These are phyloP conservation scores for Curvularia sp. DNA, from an alignment of 2,329 filamentous ascomycete species.

Conservation along the genomic window DNA sequence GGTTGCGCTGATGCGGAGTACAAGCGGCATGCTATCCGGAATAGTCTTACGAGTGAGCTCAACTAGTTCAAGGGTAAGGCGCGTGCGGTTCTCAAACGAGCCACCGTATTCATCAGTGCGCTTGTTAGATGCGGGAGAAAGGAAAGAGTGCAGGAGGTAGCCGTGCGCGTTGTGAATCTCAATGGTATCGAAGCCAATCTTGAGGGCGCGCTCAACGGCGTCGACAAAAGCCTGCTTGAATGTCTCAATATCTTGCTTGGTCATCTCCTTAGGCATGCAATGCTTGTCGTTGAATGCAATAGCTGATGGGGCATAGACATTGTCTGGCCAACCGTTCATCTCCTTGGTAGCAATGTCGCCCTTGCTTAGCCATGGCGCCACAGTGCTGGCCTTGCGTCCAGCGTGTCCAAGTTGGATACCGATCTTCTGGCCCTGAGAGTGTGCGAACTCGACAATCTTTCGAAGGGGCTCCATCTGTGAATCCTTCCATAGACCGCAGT, in stretches of 20 bases:
- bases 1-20: constrained; percentile 75
- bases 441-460: constrained; percentile 77
- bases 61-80: constrained; percentile 72
- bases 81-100: constrained; percentile 73
- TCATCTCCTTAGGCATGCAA: constrained; percentile 71
- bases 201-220: constrained; percentile 62
- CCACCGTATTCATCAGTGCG: constrained; percentile 74
- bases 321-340: constrained; percentile 62
- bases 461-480: constrained; percentile 76
- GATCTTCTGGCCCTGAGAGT: constrained; percentile 77
- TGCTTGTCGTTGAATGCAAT: constrained; percentile 69
- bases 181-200: constrained; percentile 76
- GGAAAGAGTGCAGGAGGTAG: constrained; percentile 74
- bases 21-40: constrained; percentile 72
- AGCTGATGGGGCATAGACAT: constrained; percentile 65
- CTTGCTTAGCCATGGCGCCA: constrained; percentile 68
- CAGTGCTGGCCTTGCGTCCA: constrained; percentile 68
- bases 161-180: constrained; percentile 84
- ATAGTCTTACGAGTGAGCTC: constrained; percentile 68
- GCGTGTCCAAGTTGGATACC: constrained; percentile 85
- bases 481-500: constrained; percentile 83
- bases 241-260: constrained; percentile 69
- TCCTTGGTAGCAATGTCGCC: constrained; percentile 64
- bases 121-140: constrained; percentile 73
- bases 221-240: constrained; percentile 69